A percentile compares a stretch with the other conserved stretches of the same genome.
Conservation (phyloP, 805 yeast genomes). For the Tanozyma kutaoensis region DNA sequence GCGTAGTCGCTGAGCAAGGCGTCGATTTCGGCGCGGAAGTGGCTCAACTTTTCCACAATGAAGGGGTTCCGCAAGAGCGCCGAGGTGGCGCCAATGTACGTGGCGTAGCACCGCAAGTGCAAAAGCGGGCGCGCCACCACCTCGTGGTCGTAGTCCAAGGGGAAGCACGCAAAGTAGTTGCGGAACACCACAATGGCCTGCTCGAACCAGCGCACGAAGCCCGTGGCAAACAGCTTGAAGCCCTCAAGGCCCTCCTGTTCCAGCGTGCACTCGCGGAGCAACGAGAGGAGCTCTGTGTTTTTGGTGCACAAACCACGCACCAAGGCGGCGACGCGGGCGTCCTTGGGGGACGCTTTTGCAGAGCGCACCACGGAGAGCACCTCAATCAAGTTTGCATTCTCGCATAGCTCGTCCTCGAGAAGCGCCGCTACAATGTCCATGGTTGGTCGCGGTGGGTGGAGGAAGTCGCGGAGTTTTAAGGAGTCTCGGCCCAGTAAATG, state of each 20-base stretch:
- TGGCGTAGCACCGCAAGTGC: slow-evolving; percentile 15
- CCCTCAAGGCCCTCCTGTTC: slow-evolving; percentile 8
- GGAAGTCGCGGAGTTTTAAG: no score
- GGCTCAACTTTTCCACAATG: slow-evolving; percentile 16
- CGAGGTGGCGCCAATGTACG: slow-evolving; percentile 12
- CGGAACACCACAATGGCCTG: slow-evolving; percentile 11
- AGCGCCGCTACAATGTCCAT: slow-evolving; percentile 4
- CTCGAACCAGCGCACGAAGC: slow-evolving; percentile 26
- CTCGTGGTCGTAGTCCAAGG: slow-evolving; percentile 6
- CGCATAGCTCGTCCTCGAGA: slow-evolving; percentile 12
- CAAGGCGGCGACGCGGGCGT: slow-evolving; percentile 14
- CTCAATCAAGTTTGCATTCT: no score
- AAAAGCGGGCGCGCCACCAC: slow-evolving; percentile 16
- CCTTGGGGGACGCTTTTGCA: slow-evolving; percentile 6
- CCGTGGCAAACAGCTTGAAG: slow-evolving; percentile 23
- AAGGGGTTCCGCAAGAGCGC: slow-evolving; percentile 23
- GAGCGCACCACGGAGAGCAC: no score
- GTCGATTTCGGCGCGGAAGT: slow-evolving; percentile 5
- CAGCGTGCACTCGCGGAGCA: slow-evolving; percentile 7
- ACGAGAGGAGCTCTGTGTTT: slow-evolving; percentile 14
- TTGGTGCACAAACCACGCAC: slow-evolving; percentile 27
- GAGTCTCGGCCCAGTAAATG: no score
- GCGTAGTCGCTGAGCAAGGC: slow-evolving; percentile 7
- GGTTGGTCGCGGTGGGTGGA: no score
- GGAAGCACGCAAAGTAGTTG: slow-evolving; percentile 4